Conservation (phyloP, 2,329 filamentous ascomycete genomes). For the Exophiala viscosa region DNA sequence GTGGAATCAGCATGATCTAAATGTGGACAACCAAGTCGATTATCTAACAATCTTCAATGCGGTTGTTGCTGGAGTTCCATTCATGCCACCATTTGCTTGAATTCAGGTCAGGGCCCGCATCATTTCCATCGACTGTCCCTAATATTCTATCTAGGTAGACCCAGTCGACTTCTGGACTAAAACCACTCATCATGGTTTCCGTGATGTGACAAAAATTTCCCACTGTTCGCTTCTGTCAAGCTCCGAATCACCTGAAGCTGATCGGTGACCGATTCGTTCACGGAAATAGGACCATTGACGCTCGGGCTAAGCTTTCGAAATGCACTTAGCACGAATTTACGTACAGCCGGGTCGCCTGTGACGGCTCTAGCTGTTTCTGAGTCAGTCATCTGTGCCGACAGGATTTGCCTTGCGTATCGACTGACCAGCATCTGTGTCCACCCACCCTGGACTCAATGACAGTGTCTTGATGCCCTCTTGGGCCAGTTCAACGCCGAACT, state of each 20-base stretch:
- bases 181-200: constrained; percentile 23
- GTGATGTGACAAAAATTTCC: constrained; percentile 29
- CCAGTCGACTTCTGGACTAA: constrained; percentile 9
- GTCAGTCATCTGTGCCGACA: constrained; percentile 11
- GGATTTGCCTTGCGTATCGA: constrained; percentile 3
- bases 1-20: constrained; percentile 22
- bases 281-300: constrained; percentile 27
- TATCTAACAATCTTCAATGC: constrained; percentile 21
- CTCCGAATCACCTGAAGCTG: constrained; percentile 28
- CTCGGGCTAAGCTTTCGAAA: constrained; percentile 26
- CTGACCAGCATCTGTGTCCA: constrained; percentile 27
- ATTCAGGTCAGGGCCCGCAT: constrained; percentile 7
- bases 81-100: constrained; percentile 21
- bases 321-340: constrained; percentile 26
- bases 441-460: constrained; percentile 35
- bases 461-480: constrained; percentile 32
- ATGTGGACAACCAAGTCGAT: constrained; percentile 16
- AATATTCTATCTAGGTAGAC: constrained; percentile 8
- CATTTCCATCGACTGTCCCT: constrained; percentile 7
- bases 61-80: constrained; percentile 18
- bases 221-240: constrained; percentile 27
- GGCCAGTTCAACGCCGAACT: no score
- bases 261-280: constrained; percentile 30
- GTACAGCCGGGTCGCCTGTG: constrained; percentile 14
- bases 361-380: constrained; percentile 11